These are phyloP conservation scores for Schrenkiella parvula DNA, from an alignment of 345 rosid genomes.

Conservation along the genomic window DNA sequence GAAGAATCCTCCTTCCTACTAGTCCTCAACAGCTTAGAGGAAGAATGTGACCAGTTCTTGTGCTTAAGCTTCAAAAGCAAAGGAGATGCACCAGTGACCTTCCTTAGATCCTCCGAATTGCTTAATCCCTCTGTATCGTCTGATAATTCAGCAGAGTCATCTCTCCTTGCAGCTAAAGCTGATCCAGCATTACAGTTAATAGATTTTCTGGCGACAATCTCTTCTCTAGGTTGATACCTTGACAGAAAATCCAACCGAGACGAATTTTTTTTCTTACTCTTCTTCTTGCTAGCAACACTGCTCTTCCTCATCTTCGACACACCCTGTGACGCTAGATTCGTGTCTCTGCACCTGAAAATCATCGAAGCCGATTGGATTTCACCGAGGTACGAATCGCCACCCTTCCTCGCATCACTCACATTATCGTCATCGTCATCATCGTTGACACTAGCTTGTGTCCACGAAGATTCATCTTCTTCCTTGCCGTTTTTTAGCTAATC, in stretches of 20 bases:
- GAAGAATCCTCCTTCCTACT: slow-evolving; percentile 68
- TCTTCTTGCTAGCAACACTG: slow-evolving; percentile 37
- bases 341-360: slow-evolving; percentile 57
- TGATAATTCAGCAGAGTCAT: slow-evolving; percentile 49
- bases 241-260: slow-evolving; percentile 45
- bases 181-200: slow-evolving; percentile 35
- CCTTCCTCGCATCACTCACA: slow-evolving; percentile 68
- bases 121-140: slow-evolving; percentile 66
- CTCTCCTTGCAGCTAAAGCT: slow-evolving; percentile 44
- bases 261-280: slow-evolving; percentile 41
- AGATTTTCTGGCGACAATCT: slow-evolving; percentile 18
- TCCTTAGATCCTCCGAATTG: slow-evolving; percentile 56
- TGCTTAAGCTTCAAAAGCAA: slow-evolving; percentile 58
- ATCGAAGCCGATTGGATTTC: slow-evolving; percentile 45
- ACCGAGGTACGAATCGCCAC: slow-evolving; percentile 43
- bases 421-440: slow-evolving; percentile 31
- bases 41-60: slow-evolving; percentile 59
- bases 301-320: slow-evolving; percentile 40
- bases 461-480: slow-evolving; percentile 47
- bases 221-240: slow-evolving; percentile 45
- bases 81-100: slow-evolving; percentile 57
- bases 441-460: slow-evolving; percentile 49
- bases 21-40: slow-evolving; percentile 49
- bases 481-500: slow-evolving; percentile 35
- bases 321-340: slow-evolving; percentile 41